Evolutionary conservation across 169 alveolate genomes (phyloP).

Genomic region (Cryptosporidium tyzzeri): DNA sequence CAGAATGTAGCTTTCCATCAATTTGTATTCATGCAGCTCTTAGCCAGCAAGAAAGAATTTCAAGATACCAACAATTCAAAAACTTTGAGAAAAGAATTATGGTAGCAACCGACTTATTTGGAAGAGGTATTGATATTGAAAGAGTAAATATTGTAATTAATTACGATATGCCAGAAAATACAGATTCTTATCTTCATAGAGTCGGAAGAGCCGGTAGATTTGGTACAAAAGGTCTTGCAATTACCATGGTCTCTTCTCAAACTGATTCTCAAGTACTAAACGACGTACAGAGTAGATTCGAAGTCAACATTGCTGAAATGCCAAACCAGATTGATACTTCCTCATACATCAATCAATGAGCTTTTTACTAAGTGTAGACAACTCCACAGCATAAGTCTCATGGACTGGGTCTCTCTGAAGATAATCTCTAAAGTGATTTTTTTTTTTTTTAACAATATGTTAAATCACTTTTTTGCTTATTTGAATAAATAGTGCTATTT

Average conservation of each 20-base stretch:
- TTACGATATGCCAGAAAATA: constrained; percentile 97
- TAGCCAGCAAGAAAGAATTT: constrained; percentile 90
- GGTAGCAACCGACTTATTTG: constrained; percentile 99
- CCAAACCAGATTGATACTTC: constrained; percentile 94
- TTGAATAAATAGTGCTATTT: constrained; percentile 11
- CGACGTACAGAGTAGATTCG: constrained; percentile 97
- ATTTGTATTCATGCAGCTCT: constrained; percentile 97
- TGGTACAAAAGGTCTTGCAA: constrained; percentile 99
- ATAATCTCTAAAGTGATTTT: background rate
- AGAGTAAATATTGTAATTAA: constrained; percentile 99
- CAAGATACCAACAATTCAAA: constrained; percentile 96
- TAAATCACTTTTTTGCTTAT: background rate
- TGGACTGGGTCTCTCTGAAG: background rate
- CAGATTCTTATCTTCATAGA: constrained; percentile 90
- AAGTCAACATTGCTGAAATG: constrained; percentile 96
- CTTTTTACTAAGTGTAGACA: background rate
- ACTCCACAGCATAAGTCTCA: constrained; percentile 4
- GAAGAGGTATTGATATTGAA: constrained; percentile 99
- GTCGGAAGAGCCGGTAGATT: constrained; percentile 99
- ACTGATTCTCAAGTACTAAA: constrained; percentile 95
- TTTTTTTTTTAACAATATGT: too few relatives aligned
- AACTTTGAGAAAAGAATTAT: constrained; percentile 97
- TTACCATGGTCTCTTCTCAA: constrained; percentile 94
- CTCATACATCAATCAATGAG: constrained; percentile 85
- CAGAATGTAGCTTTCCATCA: constrained; percentile 99